Evolutionary conservation across 345 rosid species (phyloP), one percentile per base, ranked within the genome.

Genomic region (Excoecaria cochinchinensis): DNA sequence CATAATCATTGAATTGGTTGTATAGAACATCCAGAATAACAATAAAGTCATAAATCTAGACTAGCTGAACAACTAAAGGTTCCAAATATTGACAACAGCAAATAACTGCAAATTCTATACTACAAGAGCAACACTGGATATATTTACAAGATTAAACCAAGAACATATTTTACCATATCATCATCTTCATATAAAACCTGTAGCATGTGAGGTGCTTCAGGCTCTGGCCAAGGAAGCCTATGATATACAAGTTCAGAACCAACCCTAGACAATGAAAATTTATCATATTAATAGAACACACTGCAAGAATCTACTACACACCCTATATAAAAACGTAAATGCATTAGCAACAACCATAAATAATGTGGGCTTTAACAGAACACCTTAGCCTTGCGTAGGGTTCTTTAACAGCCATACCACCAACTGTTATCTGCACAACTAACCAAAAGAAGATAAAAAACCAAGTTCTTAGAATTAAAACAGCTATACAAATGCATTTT

Each of bases 171-270:
- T 89, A 94, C 98, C 91, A 91, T 74, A 67, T 89, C 78, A 78
- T 88, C 84, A 81, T 91, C 97, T 81, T 95, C 92, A 77, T 89
- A 91, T 51, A 90, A 79, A 71, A 90, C 74, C 68, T 83, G 79
- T n/a, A 91, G 74, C 67, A 70, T 65, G 82, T 83, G 82, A 15
- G 90, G 97, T 8, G 89, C 86, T 31, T 89, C 91, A 13, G 89
- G 97, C 86, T 89, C 98, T 78, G 86, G 86, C 99, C 99, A 92
- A 11, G 99, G 97, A 79, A 88, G 87, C 87, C 97, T 89, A 77
- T 86, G 87, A 81, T 95, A 92, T 24, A 87, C 83, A 74, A 92
- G 80, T 74, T 85, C 84, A 6, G 89, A 90, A 80, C 87, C 90
- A 80, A 25, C 84, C 79, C 97, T 91, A 71, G 39, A 53, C 6